phyloP scores from a whole-genome alignment of 768 basidiomycete species.

The Arthromyces matolae region DNA sequence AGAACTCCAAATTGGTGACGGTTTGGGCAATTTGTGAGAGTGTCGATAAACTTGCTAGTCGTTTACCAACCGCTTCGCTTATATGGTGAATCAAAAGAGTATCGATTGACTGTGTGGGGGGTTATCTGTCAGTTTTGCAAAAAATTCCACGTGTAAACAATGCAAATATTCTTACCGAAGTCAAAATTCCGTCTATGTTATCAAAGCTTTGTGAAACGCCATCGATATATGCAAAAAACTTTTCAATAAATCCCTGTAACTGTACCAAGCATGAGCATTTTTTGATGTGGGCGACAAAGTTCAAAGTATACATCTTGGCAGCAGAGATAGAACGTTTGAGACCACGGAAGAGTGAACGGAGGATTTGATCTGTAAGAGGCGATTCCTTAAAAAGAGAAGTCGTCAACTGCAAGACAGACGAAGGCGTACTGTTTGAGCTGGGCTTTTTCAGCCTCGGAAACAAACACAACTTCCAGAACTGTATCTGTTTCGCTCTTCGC shows the following conservation, averaged over 20 bases:
- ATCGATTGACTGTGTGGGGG: constrained; percentile 89
- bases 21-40: constrained; percentile 92
- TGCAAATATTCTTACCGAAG: constrained; percentile 53
- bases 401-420: too few relatives aligned
- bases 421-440: constrained; percentile 50
- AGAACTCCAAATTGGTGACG: constrained; percentile 89
- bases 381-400: too few relatives aligned
- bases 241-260: constrained; percentile 67
- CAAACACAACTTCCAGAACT: constrained; percentile 81
- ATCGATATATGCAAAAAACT: constrained; percentile 95
- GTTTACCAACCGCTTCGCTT: constrained; percentile 67
- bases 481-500: constrained; percentile 58
- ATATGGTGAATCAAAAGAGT: constrained; percentile 74
- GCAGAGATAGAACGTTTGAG: constrained; percentile 90
- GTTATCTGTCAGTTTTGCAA: neutral
- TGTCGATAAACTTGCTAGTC: constrained; percentile 71
- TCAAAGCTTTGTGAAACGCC: constrained; percentile 89
- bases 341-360: constrained; percentile 86
- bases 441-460: constrained; percentile 63
- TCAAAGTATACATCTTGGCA: constrained; percentile 72
- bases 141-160: neutral
- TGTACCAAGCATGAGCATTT: constrained; percentile 1
- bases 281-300: neutral
- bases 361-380: constrained; percentile 45
- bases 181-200: constrained; percentile 87